A percentile compares a stretch with the other conserved stretches of the same genome.
These are phyloP conservation scores for Penicillium vulpinum DNA, from an alignment of 2,329 filamentous ascomycete genomes.

Conservation along the genomic window DNA sequence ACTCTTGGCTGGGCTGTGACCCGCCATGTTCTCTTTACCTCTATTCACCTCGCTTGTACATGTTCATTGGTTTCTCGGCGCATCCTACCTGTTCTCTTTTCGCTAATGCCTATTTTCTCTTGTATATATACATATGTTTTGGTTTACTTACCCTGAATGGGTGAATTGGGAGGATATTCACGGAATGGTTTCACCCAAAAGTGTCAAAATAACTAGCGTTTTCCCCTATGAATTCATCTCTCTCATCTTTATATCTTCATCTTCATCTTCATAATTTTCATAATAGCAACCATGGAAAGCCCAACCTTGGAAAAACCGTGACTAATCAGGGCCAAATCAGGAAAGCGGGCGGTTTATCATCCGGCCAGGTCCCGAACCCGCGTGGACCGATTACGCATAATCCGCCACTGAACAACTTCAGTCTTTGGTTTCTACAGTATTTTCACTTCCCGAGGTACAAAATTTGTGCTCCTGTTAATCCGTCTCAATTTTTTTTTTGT, in stretches of 20 bases:
- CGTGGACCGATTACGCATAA: not conserved
- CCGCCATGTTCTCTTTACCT: slow-evolving; percentile 12
- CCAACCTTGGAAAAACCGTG: too few relatives aligned
- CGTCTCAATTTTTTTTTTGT: not conserved
- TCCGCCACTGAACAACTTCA: not conserved
- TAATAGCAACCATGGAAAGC: too few relatives aligned
- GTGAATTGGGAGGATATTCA: slow-evolving; percentile 16
- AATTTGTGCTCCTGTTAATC: not conserved
- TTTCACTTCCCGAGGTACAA: not conserved
- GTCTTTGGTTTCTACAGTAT: not conserved
- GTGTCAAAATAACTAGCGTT: slow-evolving; percentile 14
- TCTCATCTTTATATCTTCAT: not conserved
- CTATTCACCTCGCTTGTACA: slow-evolving; percentile 20
- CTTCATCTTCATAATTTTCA: not conserved
- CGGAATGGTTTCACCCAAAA: slow-evolving; percentile 14
- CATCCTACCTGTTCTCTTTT: slow-evolving; percentile 8
- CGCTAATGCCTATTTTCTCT: slow-evolving; percentile 20
- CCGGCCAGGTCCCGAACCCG: not conserved
- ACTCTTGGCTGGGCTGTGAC: slow-evolving; percentile 19
- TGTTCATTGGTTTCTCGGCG: slow-evolving; percentile 18
- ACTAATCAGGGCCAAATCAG: not conserved
- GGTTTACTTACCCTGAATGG: slow-evolving; percentile 24
- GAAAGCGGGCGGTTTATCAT: not conserved
- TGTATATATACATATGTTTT: slow-evolving; percentile 28
- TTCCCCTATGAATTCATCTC: slow-evolving; percentile 6